Conservation (phyloP, 2,329 filamentous ascomycete species). For the Apiospora saccharicola region DNA sequence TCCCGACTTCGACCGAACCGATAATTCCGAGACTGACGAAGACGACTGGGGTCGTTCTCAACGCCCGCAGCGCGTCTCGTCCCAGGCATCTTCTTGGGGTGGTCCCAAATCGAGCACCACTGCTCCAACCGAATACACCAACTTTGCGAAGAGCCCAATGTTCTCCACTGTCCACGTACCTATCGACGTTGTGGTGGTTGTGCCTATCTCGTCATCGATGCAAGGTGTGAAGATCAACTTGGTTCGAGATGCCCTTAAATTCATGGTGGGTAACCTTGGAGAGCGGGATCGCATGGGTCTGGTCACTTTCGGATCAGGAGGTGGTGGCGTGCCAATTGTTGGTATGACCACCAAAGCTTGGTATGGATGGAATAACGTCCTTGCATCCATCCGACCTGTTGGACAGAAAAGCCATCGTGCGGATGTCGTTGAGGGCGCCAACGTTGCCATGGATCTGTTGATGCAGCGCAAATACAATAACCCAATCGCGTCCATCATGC, state of each 20-base stretch:
- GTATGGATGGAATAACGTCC: constrained; percentile 87
- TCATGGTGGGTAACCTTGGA: constrained; percentile 88
- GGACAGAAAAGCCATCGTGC: constrained; percentile 96
- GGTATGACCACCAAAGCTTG: constrained; percentile 97
- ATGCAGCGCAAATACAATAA: constrained; percentile 99
- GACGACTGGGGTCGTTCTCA: constrained; percentile 79
- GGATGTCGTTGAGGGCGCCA: constrained; percentile 96
- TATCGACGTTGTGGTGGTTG: constrained; percentile 93
- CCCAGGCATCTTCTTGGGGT: constrained; percentile 82
- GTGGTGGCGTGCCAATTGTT: constrained; percentile 92
- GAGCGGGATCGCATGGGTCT: constrained; percentile 96
- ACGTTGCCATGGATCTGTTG: constrained; percentile 96
- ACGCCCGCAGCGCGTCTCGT: constrained; percentile 76
- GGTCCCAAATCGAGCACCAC: constrained; percentile 84
- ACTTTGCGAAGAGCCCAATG: constrained; percentile 61
- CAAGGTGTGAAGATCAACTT: constrained; percentile 98
- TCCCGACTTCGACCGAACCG: constrained; percentile 77
- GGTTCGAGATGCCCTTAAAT: constrained; percentile 88
- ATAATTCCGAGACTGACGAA: constrained; percentile 84
- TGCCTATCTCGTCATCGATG: constrained; percentile 98
- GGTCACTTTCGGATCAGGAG: constrained; percentile 94
- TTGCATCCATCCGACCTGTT: constrained; percentile 88
- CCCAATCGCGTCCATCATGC: constrained; percentile 90
- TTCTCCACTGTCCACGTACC: constrained; percentile 79
- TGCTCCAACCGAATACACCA: constrained; percentile 91